Evolutionary conservation across 768 basidiomycete species (phyloP).

Genomic region (Termitomyces bulborhizus): DNA sequence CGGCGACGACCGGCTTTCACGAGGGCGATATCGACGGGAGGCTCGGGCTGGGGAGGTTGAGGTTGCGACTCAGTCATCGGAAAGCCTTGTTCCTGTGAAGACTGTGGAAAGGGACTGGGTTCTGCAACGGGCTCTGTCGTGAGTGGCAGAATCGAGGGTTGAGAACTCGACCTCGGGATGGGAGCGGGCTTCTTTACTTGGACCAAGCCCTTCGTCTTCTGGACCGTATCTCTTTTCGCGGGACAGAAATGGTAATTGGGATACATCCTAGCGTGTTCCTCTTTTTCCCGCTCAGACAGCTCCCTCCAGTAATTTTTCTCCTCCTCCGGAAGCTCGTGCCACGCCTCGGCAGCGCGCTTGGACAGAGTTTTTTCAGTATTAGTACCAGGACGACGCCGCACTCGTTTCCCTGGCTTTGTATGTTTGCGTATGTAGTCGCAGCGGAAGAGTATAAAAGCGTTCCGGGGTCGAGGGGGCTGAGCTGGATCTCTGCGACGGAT

Average conservation of each 20-base stretch:
- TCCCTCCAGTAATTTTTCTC: constrained; percentile 45
- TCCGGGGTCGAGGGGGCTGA: constrained; percentile 65
- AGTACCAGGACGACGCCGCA: constrained; percentile 28
- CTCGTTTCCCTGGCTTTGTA: constrained; percentile 29
- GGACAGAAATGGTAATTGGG: constrained; percentile 65
- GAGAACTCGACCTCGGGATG: constrained; percentile 15
- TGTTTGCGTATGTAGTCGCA: constrained; percentile 53
- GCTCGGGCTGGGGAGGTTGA: constrained; percentile 1
- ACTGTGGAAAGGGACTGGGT: background rate
- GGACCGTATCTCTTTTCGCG: constrained; percentile 27
- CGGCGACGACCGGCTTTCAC: constrained; percentile 22
- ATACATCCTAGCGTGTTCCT: constrained; percentile 48
- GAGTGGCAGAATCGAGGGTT: background rate
- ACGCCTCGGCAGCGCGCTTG: constrained; percentile 73
- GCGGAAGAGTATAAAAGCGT: constrained; percentile 70
- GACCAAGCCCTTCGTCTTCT: constrained; percentile 25
- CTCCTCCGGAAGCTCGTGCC: constrained; percentile 49
- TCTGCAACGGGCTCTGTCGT: background rate
- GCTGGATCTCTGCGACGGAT: constrained; percentile 39
- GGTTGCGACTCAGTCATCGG: background rate
- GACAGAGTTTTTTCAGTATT: constrained; percentile 52
- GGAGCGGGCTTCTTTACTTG: constrained; percentile 17
- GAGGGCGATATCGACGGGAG: constrained; percentile 12
- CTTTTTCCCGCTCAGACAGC: constrained; percentile 50
- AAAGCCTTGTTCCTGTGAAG: background rate